These are phyloP conservation scores for Debaryomyces coudertii DNA, from an alignment of 1,139 yeast species.

Conservation along the genomic window DNA sequence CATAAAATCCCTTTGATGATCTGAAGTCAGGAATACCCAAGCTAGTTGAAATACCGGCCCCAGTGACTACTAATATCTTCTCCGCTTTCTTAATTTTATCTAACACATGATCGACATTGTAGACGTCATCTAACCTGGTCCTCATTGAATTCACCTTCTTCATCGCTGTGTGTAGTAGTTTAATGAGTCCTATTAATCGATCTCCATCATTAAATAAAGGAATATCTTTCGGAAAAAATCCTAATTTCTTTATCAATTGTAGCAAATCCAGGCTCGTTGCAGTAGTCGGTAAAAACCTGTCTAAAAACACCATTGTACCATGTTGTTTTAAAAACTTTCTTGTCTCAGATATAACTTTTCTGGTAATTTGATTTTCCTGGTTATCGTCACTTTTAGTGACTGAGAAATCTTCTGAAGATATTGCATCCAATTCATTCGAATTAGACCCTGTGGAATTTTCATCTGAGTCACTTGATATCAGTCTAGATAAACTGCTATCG, in stretches of 20 bases:
- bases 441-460: not conserved
- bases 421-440: slow-evolving; percentile 7
- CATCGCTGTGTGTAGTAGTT: slow-evolving; percentile 61
- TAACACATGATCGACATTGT: slow-evolving; percentile 63
- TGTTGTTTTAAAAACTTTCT: slow-evolving; percentile 60
- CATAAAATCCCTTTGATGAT: slow-evolving; percentile 82
- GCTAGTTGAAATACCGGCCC: slow-evolving; percentile 93
- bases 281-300: slow-evolving; percentile 60
- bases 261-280: slow-evolving; percentile 59
- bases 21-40: slow-evolving; percentile 93
- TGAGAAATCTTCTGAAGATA: not conserved
- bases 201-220: slow-evolving; percentile 43
- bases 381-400: not conserved
- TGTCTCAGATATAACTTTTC: slow-evolving; percentile 39
- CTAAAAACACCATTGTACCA: slow-evolving; percentile 63
- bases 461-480: not conserved
- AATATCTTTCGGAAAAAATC: slow-evolving; percentile 48
- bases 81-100: slow-evolving; percentile 55
- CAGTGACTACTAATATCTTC: slow-evolving; percentile 78
- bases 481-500: not conserved
- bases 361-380: slow-evolving; percentile 14
- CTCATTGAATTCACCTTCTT: slow-evolving; percentile 60
- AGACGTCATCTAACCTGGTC: slow-evolving; percentile 52
- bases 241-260: slow-evolving; percentile 51
- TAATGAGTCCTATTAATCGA: slow-evolving; percentile 51